These are phyloP conservation scores for Chlorella vulgaris DNA, from an alignment of 139 green algal genomes.

Conservation along the genomic window DNA sequence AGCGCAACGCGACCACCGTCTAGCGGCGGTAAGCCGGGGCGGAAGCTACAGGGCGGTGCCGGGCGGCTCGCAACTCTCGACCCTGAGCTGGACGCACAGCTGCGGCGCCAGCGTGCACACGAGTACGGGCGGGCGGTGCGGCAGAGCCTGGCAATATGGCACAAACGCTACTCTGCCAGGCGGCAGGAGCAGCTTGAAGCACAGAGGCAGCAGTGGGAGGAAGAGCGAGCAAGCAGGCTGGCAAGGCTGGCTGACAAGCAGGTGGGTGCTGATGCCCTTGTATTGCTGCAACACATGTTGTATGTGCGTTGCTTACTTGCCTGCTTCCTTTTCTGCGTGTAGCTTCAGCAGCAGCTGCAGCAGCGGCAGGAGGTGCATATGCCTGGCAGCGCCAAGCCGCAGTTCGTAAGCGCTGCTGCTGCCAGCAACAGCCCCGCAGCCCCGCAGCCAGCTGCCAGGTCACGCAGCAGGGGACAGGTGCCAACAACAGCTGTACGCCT, in stretches of 20 bases:
- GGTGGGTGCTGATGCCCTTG: neutral
- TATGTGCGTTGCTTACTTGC: neutral
- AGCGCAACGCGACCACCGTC: neutral
- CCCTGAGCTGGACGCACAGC: conserved; percentile 5
- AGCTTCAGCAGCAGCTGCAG: too few relatives aligned
- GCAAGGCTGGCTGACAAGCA: conserved; percentile 4
- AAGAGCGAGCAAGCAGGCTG: neutral
- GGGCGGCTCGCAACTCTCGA: neutral
- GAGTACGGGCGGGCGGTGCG: conserved; percentile 18
- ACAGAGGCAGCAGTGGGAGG: conserved; percentile 20
- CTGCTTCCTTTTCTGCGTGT: too few relatives aligned
- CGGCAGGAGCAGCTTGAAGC: neutral
- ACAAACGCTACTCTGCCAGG: neutral
- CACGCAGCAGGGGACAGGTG: too few relatives aligned
- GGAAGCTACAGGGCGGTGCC: neutral
- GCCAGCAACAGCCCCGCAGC: too few relatives aligned
- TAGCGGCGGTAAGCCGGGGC: too few relatives aligned
- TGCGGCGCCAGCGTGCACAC: conserved; percentile 12
- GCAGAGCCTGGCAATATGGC: neutral
- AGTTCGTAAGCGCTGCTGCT: too few relatives aligned
- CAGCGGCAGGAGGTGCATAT: too few relatives aligned
- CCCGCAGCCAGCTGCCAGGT: too few relatives aligned
- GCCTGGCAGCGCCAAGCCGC: too few relatives aligned
- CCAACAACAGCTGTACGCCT: too few relatives aligned
- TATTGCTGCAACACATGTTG: neutral